Conservation (phyloP, 1,284 basidiomycete genomes). For the Stygiomarasmius scandens region DNA sequence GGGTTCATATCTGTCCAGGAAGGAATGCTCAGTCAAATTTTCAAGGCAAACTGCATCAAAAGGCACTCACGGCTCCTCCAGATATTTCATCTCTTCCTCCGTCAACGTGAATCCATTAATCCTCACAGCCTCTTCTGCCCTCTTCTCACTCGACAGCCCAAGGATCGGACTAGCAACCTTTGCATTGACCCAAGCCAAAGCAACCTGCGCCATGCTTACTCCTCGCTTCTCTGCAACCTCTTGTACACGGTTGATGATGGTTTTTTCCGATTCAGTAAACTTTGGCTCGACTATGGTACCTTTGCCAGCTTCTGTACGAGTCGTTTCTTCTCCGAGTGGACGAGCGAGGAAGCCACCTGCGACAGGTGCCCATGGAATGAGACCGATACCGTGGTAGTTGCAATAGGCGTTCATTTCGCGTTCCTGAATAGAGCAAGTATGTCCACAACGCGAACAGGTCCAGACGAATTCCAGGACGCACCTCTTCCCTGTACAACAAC, state of each 20-base stretch:
- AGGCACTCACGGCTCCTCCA: conserved; percentile 14
- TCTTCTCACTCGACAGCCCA: conserved; percentile 16
- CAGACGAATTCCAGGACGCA: too few species aligned
- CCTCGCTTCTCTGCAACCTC: conserved; percentile 28
- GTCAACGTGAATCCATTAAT: conserved; percentile 5
- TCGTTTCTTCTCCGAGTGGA: too few species aligned
- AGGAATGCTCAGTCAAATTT: neutral
- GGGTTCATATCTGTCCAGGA: too few species aligned
- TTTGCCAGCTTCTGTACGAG: too few species aligned
- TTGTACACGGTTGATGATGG: conserved; percentile 29
- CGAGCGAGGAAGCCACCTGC: too few species aligned
- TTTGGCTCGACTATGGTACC: too few species aligned
- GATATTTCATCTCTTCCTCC: conserved; percentile 14
- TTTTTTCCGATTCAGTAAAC: too few species aligned
- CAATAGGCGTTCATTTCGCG: conserved; percentile 17
- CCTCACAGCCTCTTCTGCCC: conserved; percentile 13
- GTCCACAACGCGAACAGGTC: too few species aligned
- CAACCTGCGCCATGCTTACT: conserved; percentile 29
- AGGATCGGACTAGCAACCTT: conserved; percentile 30
- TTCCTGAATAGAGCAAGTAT: too few species aligned
- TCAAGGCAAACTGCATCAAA: neutral
- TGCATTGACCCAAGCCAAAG: conserved; percentile 28
- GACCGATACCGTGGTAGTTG: conserved; percentile 34
- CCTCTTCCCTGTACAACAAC: conserved; percentile 42
- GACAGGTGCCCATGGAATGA: too few species aligned